A percentile compares a stretch with the other conserved stretches of the same genome.
Conservation (phyloP, 306 rosid genomes). For the Vicia villosa region DNA sequence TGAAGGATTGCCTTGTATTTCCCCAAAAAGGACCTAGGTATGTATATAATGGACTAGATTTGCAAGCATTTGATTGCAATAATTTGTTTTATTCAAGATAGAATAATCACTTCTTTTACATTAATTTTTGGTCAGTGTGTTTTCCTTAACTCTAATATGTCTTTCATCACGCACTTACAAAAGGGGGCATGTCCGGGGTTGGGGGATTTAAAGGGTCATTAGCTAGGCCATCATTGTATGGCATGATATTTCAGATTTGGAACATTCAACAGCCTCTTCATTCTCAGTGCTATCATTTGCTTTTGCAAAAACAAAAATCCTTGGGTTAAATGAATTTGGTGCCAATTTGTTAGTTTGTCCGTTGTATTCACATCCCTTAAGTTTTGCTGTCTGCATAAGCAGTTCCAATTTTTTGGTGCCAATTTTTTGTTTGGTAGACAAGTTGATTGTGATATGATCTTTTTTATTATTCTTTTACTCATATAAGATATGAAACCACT, state of each 20-base stretch:
- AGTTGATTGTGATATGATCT: neutral
- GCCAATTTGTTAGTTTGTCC: conserved; percentile 17
- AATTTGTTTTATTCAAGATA: conserved; percentile 13
- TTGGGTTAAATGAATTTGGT: conserved; percentile 12
- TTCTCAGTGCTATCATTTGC: neutral
- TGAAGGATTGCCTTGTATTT: conserved; percentile 84
- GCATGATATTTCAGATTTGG: neutral
- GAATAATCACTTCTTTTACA: conserved; percentile 6
- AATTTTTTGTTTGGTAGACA: conserved; percentile 12
- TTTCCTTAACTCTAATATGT: conserved; percentile 7
- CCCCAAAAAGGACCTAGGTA: conserved; percentile 89
- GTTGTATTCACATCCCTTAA: neutral
- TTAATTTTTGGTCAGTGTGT: conserved; percentile 10
- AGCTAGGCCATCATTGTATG: conserved; percentile 8
- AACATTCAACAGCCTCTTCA: conserved; percentile 19
- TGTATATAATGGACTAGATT: neutral
- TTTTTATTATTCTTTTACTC: neutral
- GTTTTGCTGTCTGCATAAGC: conserved; percentile 2
- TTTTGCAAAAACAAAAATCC: neutral
- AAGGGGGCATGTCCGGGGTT: neutral
- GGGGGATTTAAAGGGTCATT: neutral
- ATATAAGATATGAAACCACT: conserved; percentile 6
- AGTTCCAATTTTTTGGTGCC: too few species aligned
- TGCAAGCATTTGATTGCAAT: conserved; percentile 25
- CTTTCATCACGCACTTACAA: conserved; percentile 26